Evolutionary conservation across 805 yeast species (phyloP).

Genomic region (Wickerhamiella occidentalis): DNA sequence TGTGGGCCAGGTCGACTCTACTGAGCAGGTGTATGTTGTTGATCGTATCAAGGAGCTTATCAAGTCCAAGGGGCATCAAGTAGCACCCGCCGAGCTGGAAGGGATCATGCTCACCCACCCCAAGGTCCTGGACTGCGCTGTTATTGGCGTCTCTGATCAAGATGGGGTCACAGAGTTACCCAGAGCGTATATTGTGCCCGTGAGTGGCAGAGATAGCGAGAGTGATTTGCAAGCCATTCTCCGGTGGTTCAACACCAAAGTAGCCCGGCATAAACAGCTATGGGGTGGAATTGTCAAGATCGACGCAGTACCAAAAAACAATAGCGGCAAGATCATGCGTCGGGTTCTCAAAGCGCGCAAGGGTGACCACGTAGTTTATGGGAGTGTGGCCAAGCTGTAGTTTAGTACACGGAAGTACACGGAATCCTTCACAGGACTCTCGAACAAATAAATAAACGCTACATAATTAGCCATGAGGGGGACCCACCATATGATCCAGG

Average conservation of each 20-base stretch:
- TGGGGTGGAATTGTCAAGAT: conserved; percentile 47
- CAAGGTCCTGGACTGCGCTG: conserved; percentile 74
- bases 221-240: conserved; percentile 21
- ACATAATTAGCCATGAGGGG: no score
- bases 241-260: conserved; percentile 26
- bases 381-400: no score
- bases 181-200: conserved; percentile 25
- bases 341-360: conserved; percentile 59
- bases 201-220: not conserved
- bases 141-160: conserved; percentile 53
- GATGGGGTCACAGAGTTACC: conserved; percentile 64
- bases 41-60: conserved; percentile 56
- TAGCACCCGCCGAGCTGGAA: conserved; percentile 89
- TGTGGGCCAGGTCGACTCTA: conserved; percentile 31
- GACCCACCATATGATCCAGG: no score
- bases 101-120: conserved; percentile 64
- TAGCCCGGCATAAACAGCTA: conserved; percentile 27
- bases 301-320: conserved; percentile 78
- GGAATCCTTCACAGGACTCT: no score
- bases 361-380: conserved; percentile 4
- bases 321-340: conserved; percentile 90
- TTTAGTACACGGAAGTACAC: no score
- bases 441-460: no score
- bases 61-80: conserved; percentile 64
- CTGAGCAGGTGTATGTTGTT: conserved; percentile 34